Base-by-base conservation (phyloP, 163 green algal genomes). In the Scenedesmus sp. region DNA sequence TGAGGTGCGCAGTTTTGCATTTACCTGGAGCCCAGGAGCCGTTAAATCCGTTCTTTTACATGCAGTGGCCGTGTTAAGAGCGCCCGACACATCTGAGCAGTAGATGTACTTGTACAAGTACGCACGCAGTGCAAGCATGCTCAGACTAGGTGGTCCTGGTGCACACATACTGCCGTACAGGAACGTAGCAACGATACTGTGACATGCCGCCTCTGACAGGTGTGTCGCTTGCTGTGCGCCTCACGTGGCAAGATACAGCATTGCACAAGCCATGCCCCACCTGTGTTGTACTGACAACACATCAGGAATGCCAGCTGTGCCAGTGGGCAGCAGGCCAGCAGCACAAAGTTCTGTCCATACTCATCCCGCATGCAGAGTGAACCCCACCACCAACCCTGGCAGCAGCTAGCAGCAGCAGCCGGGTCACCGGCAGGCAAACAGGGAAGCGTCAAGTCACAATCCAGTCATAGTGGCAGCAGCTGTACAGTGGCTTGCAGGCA, bases 291-390 rank as follows among this genome's bases (percentile, higher is more conserved):
- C 85, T 89, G 85, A 20, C 83, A 68, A n/a, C 85, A 89, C 26
- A 89, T 51, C 26, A 89, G 68, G 43, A 89, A 89, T 3, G 85
- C 85, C 26, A 89, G 85, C 26, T 51, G 85, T 20, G 85, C 85
- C 26, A 89, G 26, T 0, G 85, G 85, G 73, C 85, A 89, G 3
- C 43, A 40, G 13, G 59, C 44, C 43, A 89, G 85, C 68, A 89
- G 68, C 44, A 89, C 85, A 2, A 89, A 65, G 5, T n/a, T 53
- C 43, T 83, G 68, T 4, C 85, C 85, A 33, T 89, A 89, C 40
- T 70, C 42, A n/a, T 46, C 85, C 24, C n/a, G 46, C 42, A 90
- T 49, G n/a, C 43, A 43, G 22, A 5, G 70, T 84, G 9, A 90
- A 46, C 7, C 24, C 85, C 2, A 83, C 43, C 85, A 90, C 78